These are phyloP conservation scores for Xylaria sp. DNA, from an alignment of 2,329 filamentous ascomycete genomes.

Conservation along the genomic window DNA sequence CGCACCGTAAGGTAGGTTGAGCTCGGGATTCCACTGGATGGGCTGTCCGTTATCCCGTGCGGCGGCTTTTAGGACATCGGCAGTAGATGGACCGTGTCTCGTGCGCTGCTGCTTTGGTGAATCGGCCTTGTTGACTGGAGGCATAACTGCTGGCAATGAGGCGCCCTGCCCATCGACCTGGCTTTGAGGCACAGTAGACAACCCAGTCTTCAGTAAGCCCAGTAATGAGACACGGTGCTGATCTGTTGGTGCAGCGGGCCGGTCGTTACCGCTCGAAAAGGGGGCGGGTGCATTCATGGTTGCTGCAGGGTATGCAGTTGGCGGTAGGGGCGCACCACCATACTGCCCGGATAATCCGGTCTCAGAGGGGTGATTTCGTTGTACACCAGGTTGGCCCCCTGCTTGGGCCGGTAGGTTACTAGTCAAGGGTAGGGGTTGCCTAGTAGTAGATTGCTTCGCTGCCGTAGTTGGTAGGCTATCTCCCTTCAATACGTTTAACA, in stretches of 20 bases:
- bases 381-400: constrained; percentile 34
- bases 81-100: constrained; percentile 40
- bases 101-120: constrained; percentile 39
- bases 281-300: constrained; percentile 34
- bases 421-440: constrained; percentile 29
- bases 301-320: constrained; percentile 26
- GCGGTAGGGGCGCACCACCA: constrained; percentile 31
- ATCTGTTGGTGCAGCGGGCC: constrained; percentile 46
- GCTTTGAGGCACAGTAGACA: constrained; percentile 43
- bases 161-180: constrained; percentile 40
- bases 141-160: constrained; percentile 12
- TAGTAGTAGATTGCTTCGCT: constrained; percentile 31
- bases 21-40: constrained; percentile 51
- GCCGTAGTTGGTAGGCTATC: constrained; percentile 43
- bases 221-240: constrained; percentile 62
- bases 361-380: constrained; percentile 26
- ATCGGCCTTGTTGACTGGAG: constrained; percentile 29
- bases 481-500: constrained; percentile 57
- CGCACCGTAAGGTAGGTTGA: constrained; percentile 55
- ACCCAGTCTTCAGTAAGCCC: constrained; percentile 64
- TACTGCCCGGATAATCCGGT: constrained; percentile 37
- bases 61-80: constrained; percentile 45
- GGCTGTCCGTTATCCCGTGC: constrained; percentile 49
- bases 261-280: constrained; percentile 33
- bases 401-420: constrained; percentile 20